Base-by-base conservation (phyloP, 768 basidiomycete species). In the Lentinula edodes region DNA sequence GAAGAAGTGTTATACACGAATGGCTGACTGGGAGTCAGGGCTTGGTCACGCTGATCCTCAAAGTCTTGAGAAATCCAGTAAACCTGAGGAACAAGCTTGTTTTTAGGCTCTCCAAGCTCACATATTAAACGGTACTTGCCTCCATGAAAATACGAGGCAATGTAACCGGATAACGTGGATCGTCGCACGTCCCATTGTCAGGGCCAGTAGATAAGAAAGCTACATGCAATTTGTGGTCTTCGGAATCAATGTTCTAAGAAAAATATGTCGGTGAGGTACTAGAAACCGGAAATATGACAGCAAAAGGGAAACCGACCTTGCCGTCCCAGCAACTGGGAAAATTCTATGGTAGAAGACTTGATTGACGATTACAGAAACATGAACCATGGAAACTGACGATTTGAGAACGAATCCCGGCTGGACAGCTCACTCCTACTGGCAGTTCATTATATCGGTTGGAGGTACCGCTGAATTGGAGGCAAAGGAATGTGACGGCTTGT, bases 91-190 rank as follows among this genome's bases (percentile, higher is more conserved):
- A 23, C 15, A 10, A 7, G 41, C 7, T 28, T 9, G 32, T 58
- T 28, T 28, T 54, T 16, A 45, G 23, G n/a, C 8, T 6, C 35
- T 10, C 8, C 10, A 2, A 20, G 9, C 55, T 32, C n/a, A 13
- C 12, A 46, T 32, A 36, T 1, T 28, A 28, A 28, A 28, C 28
- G 28, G 28, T 28, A 46, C 60, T 42, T 18, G 74, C 75, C 70
- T 78, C 80, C 61, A 76, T 72, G 59, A 80, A 80, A 39, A 80
- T 76, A 12, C 77, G 72, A 3, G 79, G 79, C 34, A 80, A 58
- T 0, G 74, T 76, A 1, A 75, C 57, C 7, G 78, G 77, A 60
- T 71, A 79, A 2, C 63, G 63, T 10, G 76, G 69, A 61, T 75
- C 73, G 15, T 52, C 63, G 63, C 78, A 78, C 4, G 74, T 75